Conservation (phyloP, 1,284 basidiomycete species). For the Pisolithus thermaeus region DNA sequence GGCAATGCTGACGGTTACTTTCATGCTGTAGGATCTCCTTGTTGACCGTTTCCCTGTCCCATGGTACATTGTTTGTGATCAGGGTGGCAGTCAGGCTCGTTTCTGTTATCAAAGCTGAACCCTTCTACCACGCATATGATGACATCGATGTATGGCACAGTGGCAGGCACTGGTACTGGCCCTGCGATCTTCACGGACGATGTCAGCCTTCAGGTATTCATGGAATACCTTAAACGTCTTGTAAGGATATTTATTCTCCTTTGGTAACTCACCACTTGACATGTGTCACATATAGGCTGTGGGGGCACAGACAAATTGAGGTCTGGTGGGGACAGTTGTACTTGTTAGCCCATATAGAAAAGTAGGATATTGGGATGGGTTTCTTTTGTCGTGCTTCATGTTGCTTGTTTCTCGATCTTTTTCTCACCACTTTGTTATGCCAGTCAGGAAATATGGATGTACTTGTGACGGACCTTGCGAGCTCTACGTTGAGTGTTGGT, state of each 20-base stretch:
- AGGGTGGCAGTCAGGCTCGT: slow-evolving; percentile 95
- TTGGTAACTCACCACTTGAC: neutral
- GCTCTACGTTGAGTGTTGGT: no score
- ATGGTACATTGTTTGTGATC: slow-evolving; percentile 96
- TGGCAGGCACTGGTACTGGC: no score
- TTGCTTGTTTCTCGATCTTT: neutral
- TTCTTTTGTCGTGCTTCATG: neutral
- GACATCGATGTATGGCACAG: no score
- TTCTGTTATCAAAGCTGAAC: slow-evolving; percentile 96
- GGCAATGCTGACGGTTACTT: neutral
- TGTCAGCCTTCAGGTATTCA: no score
- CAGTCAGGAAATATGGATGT: no score
- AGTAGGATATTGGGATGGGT: neutral
- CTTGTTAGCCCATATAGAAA: slow-evolving; percentile 24
- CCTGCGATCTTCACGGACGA: no score
- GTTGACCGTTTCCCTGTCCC: slow-evolving; percentile 96
- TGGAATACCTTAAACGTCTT: slow-evolving; percentile 36
- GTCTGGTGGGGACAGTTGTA: slow-evolving; percentile 27
- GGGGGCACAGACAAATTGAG: slow-evolving; percentile 62
- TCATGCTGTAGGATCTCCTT: slow-evolving; percentile 69
- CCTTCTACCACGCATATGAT: slow-evolving; percentile 29
- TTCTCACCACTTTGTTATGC: neutral
- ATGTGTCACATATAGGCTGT: slow-evolving; percentile 44
- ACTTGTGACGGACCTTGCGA: no score
- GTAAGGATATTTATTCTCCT: slow-evolving; percentile 36